Conservation (phyloP, 441 rosid species). For the Arabidopsis lyrata region DNA sequence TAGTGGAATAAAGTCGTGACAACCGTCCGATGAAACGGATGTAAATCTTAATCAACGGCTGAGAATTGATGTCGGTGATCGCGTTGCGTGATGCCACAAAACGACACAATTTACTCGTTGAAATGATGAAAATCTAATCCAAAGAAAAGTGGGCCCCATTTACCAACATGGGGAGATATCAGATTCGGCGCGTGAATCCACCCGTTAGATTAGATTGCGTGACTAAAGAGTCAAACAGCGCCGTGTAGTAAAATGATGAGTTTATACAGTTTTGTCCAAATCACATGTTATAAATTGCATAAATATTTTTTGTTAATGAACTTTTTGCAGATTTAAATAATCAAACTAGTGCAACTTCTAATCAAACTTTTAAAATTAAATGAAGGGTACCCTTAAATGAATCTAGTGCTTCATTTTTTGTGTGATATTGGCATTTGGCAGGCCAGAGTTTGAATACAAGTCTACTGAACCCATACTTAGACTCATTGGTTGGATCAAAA, state of each 20-base stretch:
- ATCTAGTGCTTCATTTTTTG: neutral
- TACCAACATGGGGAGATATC: conserved; percentile 15
- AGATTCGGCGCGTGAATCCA: conserved; percentile 40
- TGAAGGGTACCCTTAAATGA: too few species aligned
- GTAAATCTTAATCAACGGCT: conserved; percentile 17
- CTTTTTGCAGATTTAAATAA: neutral
- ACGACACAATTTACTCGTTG: conserved; percentile 35
- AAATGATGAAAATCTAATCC: conserved; percentile 23
- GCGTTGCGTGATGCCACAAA: conserved; percentile 16
- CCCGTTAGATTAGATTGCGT: conserved; percentile 18
- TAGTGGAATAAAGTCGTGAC: neutral
- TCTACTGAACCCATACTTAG: conserved; percentile 70
- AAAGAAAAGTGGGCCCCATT: conserved; percentile 29
- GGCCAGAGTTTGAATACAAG: conserved; percentile 80
- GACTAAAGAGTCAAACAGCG: conserved; percentile 30
- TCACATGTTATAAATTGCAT: conserved; percentile 9
- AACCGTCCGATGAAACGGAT: neutral
- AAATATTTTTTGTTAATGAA: neutral
- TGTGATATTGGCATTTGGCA: conserved; percentile 59
- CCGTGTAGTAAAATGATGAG: conserved; percentile 8
- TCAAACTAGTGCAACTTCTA: neutral
- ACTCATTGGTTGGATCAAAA: conserved; percentile 64
- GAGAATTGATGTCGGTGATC: conserved; percentile 38
- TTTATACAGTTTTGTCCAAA: conserved; percentile 5
- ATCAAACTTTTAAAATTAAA: neutral